Conservation (phyloP, 331 rosid species). For the Acacia concinna region DNA sequence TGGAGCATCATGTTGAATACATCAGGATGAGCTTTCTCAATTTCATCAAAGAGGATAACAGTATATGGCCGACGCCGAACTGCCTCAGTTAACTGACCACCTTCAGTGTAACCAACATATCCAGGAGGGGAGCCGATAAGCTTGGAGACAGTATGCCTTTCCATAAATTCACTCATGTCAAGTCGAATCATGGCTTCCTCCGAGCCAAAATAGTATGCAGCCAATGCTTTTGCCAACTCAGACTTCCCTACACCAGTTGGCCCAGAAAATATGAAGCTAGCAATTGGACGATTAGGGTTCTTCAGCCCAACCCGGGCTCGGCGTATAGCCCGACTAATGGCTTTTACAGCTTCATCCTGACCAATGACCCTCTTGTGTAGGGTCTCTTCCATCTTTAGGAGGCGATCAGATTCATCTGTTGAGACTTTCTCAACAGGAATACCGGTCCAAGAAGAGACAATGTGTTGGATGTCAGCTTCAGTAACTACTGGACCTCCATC, state of each 20-base stretch:
- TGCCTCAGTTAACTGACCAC: conserved; percentile 96
- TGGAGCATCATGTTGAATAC: conserved; percentile 99
- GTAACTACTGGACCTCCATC: conserved; percentile 83
- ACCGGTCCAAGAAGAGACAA: conserved; percentile 92
- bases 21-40: conserved; percentile 98
- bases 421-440: conserved; percentile 97
- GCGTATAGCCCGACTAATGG: conserved; percentile 92
- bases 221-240: conserved; percentile 88
- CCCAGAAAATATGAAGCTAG: conserved; percentile 94
- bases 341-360: conserved; percentile 93
- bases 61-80: conserved; percentile 97
- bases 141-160: conserved; percentile 92
- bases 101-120: conserved; percentile 94
- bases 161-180: conserved; percentile 98
- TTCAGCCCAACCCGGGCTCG: conserved; percentile 94
- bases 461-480: conserved; percentile 88
- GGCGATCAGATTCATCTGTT: conserved; percentile 90
- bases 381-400: conserved; percentile 96
- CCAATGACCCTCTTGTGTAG: conserved; percentile 83
- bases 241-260: conserved; percentile 98
- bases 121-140: conserved; percentile 98
- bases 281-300: conserved; percentile 94
- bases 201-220: conserved; percentile 90
- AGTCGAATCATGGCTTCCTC: conserved; percentile 97
- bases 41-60: conserved; percentile 88